phyloP scores from a whole-genome alignment of 2,329 filamentous ascomycete genomes.

The Exophiala bonariae region DNA sequence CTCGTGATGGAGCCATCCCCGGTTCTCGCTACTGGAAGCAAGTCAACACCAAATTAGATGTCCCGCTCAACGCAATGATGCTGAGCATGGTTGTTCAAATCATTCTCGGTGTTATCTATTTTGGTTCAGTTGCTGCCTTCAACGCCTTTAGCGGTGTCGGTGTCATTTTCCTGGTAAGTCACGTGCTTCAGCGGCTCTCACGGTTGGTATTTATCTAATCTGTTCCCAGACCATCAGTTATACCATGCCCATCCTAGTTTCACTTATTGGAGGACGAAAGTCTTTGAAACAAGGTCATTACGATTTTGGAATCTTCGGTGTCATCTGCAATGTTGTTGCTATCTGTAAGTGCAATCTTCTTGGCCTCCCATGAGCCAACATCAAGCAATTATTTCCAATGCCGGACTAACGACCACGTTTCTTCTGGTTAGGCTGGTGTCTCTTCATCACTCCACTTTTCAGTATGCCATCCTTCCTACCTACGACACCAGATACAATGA shows the following conservation, averaged over 20 bases:
- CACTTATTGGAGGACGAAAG: conserved; percentile 44
- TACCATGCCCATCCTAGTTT: conserved; percentile 56
- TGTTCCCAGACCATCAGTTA: conserved; percentile 48
- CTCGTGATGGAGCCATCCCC: conserved; percentile 72
- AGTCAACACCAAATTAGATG: conserved; percentile 65
- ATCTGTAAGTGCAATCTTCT: conserved; percentile 51
- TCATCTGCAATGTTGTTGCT: conserved; percentile 64
- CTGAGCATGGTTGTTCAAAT: conserved; percentile 49
- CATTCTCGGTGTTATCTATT: conserved; percentile 51
- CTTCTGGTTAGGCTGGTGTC: conserved; percentile 17
- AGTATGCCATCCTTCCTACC: conserved; percentile 55
- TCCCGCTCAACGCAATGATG: conserved; percentile 56
- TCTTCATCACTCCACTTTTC: conserved; percentile 54
- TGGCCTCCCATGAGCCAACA: not conserved
- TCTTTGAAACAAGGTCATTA: conserved; percentile 48
- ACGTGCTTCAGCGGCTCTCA: not conserved
- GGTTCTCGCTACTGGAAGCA: conserved; percentile 65
- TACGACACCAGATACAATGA: conserved; percentile 53
- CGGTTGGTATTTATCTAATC: not conserved
- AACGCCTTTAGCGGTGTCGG: conserved; percentile 54
- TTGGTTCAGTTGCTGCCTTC: conserved; percentile 50
- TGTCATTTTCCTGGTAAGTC: conserved; percentile 50
- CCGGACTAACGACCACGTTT: conserved; percentile 61
- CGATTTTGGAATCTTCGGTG: conserved; percentile 62
- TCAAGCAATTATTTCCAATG: conserved; percentile 67